Evolutionary conservation across 2,329 filamentous ascomycete species (phyloP).

Genomic region (Pezicula carpinea): DNA sequence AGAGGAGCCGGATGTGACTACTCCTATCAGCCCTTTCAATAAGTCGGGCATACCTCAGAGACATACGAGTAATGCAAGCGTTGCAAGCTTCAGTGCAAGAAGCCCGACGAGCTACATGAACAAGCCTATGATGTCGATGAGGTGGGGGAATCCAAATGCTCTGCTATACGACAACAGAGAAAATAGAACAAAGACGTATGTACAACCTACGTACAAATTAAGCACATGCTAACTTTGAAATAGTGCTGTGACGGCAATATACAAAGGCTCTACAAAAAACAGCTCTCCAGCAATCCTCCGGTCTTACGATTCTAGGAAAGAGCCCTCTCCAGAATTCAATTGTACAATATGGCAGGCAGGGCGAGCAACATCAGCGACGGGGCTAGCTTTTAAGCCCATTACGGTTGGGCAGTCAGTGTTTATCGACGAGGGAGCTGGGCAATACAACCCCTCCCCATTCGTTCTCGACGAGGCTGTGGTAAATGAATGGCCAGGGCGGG

Average conservation of each 20-base stretch:
- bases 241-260: slow-evolving; percentile 86
- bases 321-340: slow-evolving; percentile 84
- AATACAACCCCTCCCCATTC: slow-evolving; percentile 84
- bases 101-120: slow-evolving; percentile 53
- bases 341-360: slow-evolving; percentile 98
- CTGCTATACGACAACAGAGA: slow-evolving; percentile 84
- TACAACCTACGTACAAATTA: slow-evolving; percentile 14
- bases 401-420: slow-evolving; percentile 91
- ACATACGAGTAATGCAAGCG: slow-evolving; percentile 74
- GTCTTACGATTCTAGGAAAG: slow-evolving; percentile 92
- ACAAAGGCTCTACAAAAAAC: slow-evolving; percentile 72
- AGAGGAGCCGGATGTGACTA: slow-evolving; percentile 19
- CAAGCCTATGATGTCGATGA: slow-evolving; percentile 45
- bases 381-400: slow-evolving; percentile 92
- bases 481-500: slow-evolving; percentile 93
- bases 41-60: slow-evolving; percentile 37
- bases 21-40: slow-evolving; percentile 40
- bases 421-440: slow-evolving; percentile 85
- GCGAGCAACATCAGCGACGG: slow-evolving; percentile 86
- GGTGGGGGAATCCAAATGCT: slow-evolving; percentile 79
- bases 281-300: slow-evolving; percentile 70
- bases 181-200: slow-evolving; percentile 84
- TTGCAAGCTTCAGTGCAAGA: slow-evolving; percentile 72
- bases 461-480: slow-evolving; percentile 84
- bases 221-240: slow-evolving; percentile 16